phyloP scores from a whole-genome alignment of 2,329 filamentous ascomycete genomes.

The Paraphoma sp. region DNA sequence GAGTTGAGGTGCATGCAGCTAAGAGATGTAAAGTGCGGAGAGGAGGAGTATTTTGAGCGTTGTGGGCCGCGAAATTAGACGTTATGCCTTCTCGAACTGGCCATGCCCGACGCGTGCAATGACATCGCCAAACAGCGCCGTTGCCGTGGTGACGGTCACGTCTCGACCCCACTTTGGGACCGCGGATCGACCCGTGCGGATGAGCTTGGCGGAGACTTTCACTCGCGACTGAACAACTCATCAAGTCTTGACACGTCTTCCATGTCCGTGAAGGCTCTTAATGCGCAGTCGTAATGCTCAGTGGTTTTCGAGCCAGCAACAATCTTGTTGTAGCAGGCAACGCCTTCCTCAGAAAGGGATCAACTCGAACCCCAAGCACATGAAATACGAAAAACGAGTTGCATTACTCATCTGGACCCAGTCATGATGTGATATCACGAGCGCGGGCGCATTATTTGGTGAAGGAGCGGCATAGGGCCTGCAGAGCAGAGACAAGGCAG shows the following conservation, averaged over 20 bases:
- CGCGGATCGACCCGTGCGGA: slow-evolving; percentile 18
- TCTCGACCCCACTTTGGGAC: slow-evolving; percentile 6
- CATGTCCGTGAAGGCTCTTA: slow-evolving; percentile 4
- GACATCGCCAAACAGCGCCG: slow-evolving; percentile 27
- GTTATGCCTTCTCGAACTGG: slow-evolving; percentile 14
- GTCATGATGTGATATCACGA: background rate
- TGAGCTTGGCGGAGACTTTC: slow-evolving; percentile 9
- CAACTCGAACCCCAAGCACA: too few relatives aligned
- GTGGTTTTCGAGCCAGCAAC: background rate
- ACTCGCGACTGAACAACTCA: slow-evolving; percentile 8
- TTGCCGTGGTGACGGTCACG: slow-evolving; percentile 22
- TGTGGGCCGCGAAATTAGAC: slow-evolving; percentile 33
- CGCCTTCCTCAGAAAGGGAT: background rate
- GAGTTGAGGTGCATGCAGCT: slow-evolving; percentile 35
- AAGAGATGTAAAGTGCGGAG: slow-evolving; percentile 35
- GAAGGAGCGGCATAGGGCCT: background rate
- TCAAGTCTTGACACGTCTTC: slow-evolving; percentile 9
- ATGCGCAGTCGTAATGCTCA: background rate
- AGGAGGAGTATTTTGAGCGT: slow-evolving; percentile 24
- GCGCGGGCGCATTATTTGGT: background rate
- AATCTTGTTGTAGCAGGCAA: slow-evolving; percentile 9
- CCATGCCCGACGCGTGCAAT: slow-evolving; percentile 9
- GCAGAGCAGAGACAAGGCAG: background rate
- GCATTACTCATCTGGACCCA: background rate
- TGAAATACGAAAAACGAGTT: background rate